Base-by-base conservation (phyloP, 495 filamentous ascomycete species). In the Entonaema liquescens region DNA sequence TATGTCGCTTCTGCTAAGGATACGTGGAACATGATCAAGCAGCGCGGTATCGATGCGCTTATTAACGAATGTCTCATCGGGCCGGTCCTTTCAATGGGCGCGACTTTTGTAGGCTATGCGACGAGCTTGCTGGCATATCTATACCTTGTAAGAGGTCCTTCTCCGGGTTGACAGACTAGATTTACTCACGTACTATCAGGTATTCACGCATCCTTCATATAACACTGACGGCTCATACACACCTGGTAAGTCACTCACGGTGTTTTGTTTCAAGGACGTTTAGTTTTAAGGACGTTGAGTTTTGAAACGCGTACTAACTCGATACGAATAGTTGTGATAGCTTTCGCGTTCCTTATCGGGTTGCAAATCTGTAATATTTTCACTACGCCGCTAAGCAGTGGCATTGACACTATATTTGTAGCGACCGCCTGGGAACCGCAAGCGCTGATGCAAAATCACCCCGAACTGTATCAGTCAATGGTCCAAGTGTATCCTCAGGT, bases 41-140 rank as follows among this genome's bases (percentile, higher is more conserved):
- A 96, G 75, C 92, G 94, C 35, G 95, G 95, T 28, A 89, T 98
- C 61, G 93, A 97, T 73, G 93, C 92, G 7, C 85, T 97, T 5
- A 85, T 96, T 69, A 94, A 95, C 78, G 93, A 98, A 73, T 96
- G 92, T 75, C 86, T 98, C 26, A 91, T 97, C 68, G 92, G 93
- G 0, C 94, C 93, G 0, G 93, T 98, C 15, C 81, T 98, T n/a
- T 92, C 87, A 38, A 94, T 97, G 88, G 94, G 93, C 53, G 88
- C 91, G 2, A 88, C 89, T 0, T 95, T 95, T 68, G 90, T 97
- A 38, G 92, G 88, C 4, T 97, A 94, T 73, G 84, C 91, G 55
- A 94, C 91, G 73, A 90, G 92, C 5, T 77, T 97, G 59, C 83
- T 97, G 29, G 88, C 92, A 0, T 97, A 93, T 80, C 79, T 95